phyloP scores from a whole-genome alignment of 2,329 filamentous ascomycete species.

The Bipolaris victoriae region DNA sequence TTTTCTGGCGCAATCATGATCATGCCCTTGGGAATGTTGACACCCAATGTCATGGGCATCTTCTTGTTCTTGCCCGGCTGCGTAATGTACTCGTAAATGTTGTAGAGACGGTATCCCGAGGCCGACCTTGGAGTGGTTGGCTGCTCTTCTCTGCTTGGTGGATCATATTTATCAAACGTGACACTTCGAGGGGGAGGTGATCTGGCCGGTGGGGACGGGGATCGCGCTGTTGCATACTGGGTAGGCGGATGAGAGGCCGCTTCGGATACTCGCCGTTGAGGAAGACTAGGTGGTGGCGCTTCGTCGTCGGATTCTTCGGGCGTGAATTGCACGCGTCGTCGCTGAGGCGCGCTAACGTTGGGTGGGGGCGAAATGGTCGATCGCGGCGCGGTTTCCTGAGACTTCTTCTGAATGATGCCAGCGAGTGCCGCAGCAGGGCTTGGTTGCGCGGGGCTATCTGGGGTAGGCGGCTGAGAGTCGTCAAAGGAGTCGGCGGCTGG shows the following conservation, averaged over 20 bases:
- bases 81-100: constrained; percentile 97
- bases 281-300: constrained; percentile 64
- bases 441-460: constrained; percentile 54
- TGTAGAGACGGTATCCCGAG: constrained; percentile 90
- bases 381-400: constrained; percentile 45
- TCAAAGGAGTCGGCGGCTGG: constrained; percentile 54
- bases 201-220: constrained; percentile 44
- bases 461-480: constrained; percentile 51
- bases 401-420: constrained; percentile 57
- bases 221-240: constrained; percentile 50
- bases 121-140: constrained; percentile 59
- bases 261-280: constrained; percentile 66
- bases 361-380: constrained; percentile 57
- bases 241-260: constrained; percentile 57
- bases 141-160: constrained; percentile 47
- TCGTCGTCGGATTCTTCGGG: constrained; percentile 73
- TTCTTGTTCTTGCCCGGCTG: constrained; percentile 97
- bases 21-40: constrained; percentile 84
- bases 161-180: constrained; percentile 53
- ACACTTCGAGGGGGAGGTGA: constrained; percentile 49
- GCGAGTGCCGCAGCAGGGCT: constrained; percentile 67
- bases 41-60: constrained; percentile 95
- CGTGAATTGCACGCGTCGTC: constrained; percentile 61
- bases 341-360: constrained; percentile 55
- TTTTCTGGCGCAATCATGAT: constrained; percentile 92